Evolutionary conservation across 2,329 filamentous ascomycete genomes (phyloP).

Genomic region (Botrytis aclada): DNA sequence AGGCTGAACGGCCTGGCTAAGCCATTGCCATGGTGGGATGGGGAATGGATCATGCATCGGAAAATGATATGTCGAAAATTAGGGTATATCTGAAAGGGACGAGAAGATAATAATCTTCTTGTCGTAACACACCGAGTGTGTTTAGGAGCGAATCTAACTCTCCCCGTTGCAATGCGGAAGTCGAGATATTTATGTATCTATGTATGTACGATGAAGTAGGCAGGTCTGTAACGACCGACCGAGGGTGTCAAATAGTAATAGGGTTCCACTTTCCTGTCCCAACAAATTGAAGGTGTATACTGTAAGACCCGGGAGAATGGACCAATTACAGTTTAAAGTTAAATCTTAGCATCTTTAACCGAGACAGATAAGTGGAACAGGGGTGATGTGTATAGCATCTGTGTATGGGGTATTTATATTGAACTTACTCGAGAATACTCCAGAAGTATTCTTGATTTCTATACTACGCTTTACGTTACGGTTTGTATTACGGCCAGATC

Average conservation of each 20-base stretch:
- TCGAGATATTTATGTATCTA: conserved; percentile 17
- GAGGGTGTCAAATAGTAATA: conserved; percentile 10
- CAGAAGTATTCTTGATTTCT: background rate
- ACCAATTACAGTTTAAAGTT: conserved; percentile 3
- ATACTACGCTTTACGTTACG: background rate
- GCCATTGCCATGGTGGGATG: conserved; percentile 54
- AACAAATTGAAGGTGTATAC: conserved; percentile 7
- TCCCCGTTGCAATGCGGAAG: background rate
- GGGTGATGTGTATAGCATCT: conserved; percentile 12
- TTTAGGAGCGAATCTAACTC: background rate
- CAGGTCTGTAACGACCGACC: background rate
- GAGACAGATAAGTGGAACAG: conserved; percentile 8
- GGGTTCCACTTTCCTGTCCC: conserved; percentile 15
- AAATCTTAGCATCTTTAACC: background rate
- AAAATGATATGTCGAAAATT: background rate
- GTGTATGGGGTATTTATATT: background rate
- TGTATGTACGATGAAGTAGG: conserved; percentile 9
- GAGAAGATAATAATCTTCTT: conserved; percentile 13
- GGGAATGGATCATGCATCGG: conserved; percentile 58
- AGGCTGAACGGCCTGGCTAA: conserved; percentile 56
- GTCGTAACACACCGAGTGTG: conserved; percentile 12
- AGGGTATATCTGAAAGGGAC: background rate
- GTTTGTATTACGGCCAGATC: background rate
- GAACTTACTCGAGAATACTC: background rate
- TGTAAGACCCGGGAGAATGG: background rate